Percentiles rank a stretch among this genome's conserved stretches.
phyloP scores from a whole-genome alignment of 495 filamentous ascomycete species.

The Apiosordaria backusii region DNA sequence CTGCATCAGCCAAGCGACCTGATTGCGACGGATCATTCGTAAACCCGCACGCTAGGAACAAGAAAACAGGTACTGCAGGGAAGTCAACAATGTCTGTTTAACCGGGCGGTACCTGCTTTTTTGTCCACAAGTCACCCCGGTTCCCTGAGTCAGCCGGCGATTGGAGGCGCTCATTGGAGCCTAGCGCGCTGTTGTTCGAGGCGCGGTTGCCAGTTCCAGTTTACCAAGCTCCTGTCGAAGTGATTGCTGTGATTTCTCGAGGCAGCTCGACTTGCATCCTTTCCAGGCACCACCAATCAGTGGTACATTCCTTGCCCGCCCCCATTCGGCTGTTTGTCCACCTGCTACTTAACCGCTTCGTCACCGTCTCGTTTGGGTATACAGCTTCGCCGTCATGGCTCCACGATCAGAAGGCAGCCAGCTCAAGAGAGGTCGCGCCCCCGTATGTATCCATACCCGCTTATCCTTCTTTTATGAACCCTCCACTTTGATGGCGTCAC shows the following conservation, averaged over 20 bases:
- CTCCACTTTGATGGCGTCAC: not conserved
- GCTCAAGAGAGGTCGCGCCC: constrained; percentile 52
- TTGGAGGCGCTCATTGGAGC: constrained; percentile 1
- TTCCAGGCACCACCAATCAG: not conserved
- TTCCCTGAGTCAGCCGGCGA: constrained; percentile 16
- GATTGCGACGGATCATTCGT: constrained; percentile 26
- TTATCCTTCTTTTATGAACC: constrained; percentile 6
- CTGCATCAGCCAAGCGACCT: constrained; percentile 18
- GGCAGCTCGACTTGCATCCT: constrained; percentile 10
- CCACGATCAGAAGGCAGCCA: constrained; percentile 53
- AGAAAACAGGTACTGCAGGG: not conserved
- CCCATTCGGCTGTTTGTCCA: constrained; percentile 10
- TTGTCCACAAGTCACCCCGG: not conserved
- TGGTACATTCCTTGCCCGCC: not conserved
- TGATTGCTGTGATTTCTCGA: constrained; percentile 2
- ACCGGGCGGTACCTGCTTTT: not conserved
- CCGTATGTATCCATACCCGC: constrained; percentile 29
- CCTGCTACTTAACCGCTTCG: constrained; percentile 14
- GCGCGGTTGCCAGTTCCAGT: constrained; percentile 9
- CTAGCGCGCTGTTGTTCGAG: constrained; percentile 4
- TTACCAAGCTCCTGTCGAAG: constrained; percentile 13
- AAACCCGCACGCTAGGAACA: constrained; percentile 3
- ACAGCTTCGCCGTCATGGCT: constrained; percentile 41
- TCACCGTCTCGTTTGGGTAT: not conserved
- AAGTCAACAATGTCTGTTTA: not conserved